Evolutionary conservation across 495 filamentous ascomycete species (phyloP).

Genomic region (Penicillium chermesinum): DNA sequence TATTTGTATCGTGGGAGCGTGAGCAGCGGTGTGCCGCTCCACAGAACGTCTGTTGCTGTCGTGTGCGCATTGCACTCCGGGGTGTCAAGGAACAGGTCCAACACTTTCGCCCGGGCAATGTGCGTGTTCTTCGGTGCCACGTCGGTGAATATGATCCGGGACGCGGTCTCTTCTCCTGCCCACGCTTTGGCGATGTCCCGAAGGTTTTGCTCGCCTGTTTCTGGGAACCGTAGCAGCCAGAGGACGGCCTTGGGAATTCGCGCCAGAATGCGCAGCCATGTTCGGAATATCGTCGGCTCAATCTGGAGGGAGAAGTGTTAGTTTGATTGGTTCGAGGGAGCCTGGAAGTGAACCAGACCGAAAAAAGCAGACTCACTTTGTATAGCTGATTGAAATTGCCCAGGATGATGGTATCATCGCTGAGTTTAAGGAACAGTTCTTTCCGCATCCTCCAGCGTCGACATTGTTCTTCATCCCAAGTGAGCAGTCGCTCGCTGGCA

Average conservation of each 20-base stretch:
- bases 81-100: constrained; percentile 94
- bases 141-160: constrained; percentile 93
- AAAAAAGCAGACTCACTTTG: constrained; percentile 67
- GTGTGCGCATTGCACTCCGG: constrained; percentile 99
- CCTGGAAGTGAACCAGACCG: background rate
- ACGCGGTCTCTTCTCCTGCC: constrained; percentile 82
- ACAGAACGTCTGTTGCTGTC: constrained; percentile 92
- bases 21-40: constrained; percentile 89
- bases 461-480: constrained; percentile 82
- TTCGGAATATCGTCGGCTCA: constrained; percentile 93
- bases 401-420: constrained; percentile 83
- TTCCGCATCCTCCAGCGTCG: constrained; percentile 92
- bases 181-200: constrained; percentile 72
- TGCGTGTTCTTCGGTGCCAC: constrained; percentile 94
- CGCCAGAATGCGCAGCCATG: constrained; percentile 92
- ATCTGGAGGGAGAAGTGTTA: constrained; percentile 53
- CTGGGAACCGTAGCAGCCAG: constrained; percentile 95
- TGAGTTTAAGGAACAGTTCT: constrained; percentile 80
- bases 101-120: constrained; percentile 84
- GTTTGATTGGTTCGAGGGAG: constrained; percentile 1
- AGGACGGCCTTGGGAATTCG: constrained; percentile 81
- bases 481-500: constrained; percentile 53
- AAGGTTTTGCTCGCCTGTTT: constrained; percentile 83
- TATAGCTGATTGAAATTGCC: constrained; percentile 99
- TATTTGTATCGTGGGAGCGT: constrained; percentile 93